Base-by-base conservation (phyloP, 306 rosid species). In the Cucumis melo region DNA sequence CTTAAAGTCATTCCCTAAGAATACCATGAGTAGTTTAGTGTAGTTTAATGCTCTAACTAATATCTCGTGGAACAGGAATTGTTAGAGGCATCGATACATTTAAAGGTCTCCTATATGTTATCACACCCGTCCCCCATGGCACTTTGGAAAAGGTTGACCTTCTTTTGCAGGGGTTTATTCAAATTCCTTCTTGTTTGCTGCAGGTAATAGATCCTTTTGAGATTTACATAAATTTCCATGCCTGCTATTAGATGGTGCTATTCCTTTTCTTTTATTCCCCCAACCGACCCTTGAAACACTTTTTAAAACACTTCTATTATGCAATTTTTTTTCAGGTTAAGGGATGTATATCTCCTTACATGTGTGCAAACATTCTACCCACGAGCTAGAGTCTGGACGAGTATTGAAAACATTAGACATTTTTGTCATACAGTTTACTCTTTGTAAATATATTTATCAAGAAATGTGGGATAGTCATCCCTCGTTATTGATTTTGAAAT, bases 21-120 rank as follows among this genome's bases (percentile, higher is more conserved):
- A 67, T 7, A 23, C 20, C 23, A 16, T 3, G 57, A 23, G 21
- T 41, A 41, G 44, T 46, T 46, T 48, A 6, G 8, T 21, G 56
- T 16, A 73, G 5, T 39, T 64, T 42, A 8, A 56, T 77, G 0
- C 65, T 72, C 23, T 36, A 11, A 74, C 74, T 20, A 13, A 63
- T 50, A 17, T 50, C 56, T 74, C 21, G 3, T 60, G 27, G 77
- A 79, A 77, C 84, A 91, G 98, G 98, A 73, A 91, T 94, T 79
- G 94, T 94, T 86, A 90, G 97, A 87, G 92, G 90, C 80, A 82
- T 94, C 29, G 98, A 94, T 85, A 84, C 89, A 9, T 24, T 58
- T 54, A 91, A 89, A 87, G 92, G 95, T 66, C 57, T 90, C 78
- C 85, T 94, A 61, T 89, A 85, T 82, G 88, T 91, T 81, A 87